These are phyloP conservation scores for Scleroderma bovista DNA, from an alignment of 768 basidiomycete species.

Conservation along the genomic window DNA sequence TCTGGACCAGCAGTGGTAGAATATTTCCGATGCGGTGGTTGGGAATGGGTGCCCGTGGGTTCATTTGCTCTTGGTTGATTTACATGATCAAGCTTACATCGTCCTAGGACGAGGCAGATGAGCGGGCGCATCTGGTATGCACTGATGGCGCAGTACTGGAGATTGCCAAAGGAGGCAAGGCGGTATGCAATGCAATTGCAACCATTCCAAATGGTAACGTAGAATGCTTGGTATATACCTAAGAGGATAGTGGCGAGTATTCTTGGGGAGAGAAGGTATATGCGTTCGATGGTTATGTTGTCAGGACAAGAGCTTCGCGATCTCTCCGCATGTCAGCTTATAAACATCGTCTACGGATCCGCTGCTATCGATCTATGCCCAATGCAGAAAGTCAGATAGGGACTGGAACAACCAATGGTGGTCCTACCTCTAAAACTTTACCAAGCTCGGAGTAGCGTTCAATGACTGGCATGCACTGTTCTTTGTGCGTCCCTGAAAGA, in stretches of 20 bases:
- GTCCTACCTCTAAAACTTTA: slow-evolving; percentile 73
- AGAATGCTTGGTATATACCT: slow-evolving; percentile 47
- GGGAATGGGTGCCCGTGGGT: slow-evolving; percentile 85
- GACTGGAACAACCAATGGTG: background rate
- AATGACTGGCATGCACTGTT: slow-evolving; percentile 91
- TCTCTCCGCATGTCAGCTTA: slow-evolving; percentile 46
- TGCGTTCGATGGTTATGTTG: background rate
- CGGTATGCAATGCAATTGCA: slow-evolving; percentile 40
- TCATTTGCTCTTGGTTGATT: background rate
- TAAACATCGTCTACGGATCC: slow-evolving; percentile 70
- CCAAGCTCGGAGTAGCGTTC: slow-evolving; percentile 60
- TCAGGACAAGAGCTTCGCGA: slow-evolving; percentile 42
- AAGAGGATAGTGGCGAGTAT: slow-evolving; percentile 10
- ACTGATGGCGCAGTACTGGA: slow-evolving; percentile 68
- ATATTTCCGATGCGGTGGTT: slow-evolving; percentile 70
- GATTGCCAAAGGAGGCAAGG: slow-evolving; percentile 58
- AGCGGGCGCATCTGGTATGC: slow-evolving; percentile 67
- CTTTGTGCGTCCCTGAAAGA: slow-evolving; percentile 68
- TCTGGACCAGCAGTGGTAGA: slow-evolving; percentile 61
- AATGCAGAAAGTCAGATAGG: background rate
- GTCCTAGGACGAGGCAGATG: slow-evolving; percentile 52
- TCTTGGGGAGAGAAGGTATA: slow-evolving; percentile 1
- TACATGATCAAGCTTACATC: background rate
- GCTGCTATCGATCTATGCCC: slow-evolving; percentile 59
- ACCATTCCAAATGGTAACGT: slow-evolving; percentile 26